Conservation (phyloP, 345 rosid genomes). For the Anacardium occidentale region DNA sequence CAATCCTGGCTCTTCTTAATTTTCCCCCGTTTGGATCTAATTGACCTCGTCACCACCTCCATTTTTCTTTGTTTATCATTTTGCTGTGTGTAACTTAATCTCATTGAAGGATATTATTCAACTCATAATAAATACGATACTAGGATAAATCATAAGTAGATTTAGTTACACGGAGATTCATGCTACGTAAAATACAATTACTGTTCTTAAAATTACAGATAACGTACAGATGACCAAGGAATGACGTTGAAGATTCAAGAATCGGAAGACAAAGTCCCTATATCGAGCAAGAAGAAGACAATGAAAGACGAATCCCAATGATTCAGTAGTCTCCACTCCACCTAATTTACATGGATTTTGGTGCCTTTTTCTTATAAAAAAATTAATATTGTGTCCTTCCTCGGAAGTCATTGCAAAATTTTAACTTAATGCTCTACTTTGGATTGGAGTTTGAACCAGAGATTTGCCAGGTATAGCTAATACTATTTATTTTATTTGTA, state of each 20-base stretch:
- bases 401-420: conserved; percentile 27
- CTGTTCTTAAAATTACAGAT: no score
- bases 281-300: conserved; percentile 12
- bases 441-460: conserved; percentile 20
- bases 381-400: background rate
- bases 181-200: no score
- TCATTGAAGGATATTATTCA: no score
- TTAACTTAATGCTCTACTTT: conserved; percentile 10
- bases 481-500: background rate
- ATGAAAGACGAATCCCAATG: conserved; percentile 29
- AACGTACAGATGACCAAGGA: no score
- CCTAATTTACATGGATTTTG: conserved; percentile 24
- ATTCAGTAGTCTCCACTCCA: background rate
- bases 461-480: conserved; percentile 7
- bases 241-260: background rate
- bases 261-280: conserved; percentile 5
- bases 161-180: background rate
- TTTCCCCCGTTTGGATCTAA: no score
- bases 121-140: no score
- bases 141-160: background rate
- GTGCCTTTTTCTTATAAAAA: background rate
- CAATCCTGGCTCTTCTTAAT: background rate
- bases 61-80: no score
- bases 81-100: no score
- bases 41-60: background rate